A percentile compares a stretch with the other conserved stretches of the same genome.
phyloP scores from a whole-genome alignment of 169 alveolate genomes.

The Plasmodium inui region DNA sequence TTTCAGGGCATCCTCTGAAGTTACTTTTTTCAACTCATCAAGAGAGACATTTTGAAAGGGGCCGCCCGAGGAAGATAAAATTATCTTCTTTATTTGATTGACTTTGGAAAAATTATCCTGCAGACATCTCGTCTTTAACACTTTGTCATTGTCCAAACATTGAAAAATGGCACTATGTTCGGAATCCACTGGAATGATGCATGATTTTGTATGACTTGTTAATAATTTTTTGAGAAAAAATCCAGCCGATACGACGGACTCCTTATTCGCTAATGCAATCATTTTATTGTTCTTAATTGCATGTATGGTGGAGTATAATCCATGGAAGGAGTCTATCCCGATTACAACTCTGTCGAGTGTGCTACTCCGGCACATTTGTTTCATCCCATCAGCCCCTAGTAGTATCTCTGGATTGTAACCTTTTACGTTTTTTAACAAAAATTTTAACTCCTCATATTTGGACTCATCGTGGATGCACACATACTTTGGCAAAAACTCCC shows the following conservation, averaged over 20 bases:
- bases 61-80: conserved; percentile 85
- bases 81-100: conserved; percentile 74
- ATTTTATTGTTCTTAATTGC: conserved; percentile 87
- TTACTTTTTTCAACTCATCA: conserved; percentile 70
- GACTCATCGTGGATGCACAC: conserved; percentile 76
- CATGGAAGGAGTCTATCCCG: conserved; percentile 90
- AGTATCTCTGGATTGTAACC: conserved; percentile 64
- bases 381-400: conserved; percentile 79
- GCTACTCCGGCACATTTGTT: conserved; percentile 75
- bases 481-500: conserved; percentile 77
- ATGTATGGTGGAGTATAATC: conserved; percentile 88
- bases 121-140: conserved; percentile 43
- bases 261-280: conserved; percentile 89
- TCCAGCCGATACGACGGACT: conserved; percentile 90
- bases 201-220: conserved; percentile 53
- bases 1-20: conserved; percentile 75
- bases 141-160: conserved; percentile 79
- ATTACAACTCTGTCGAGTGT: conserved; percentile 83
- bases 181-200: conserved; percentile 88
- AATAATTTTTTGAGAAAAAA: conserved; percentile 23
- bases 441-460: conserved; percentile 61
- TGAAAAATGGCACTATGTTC: conserved; percentile 91
- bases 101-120: conserved; percentile 55
- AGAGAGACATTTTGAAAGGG: conserved; percentile 79
- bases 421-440: conserved; percentile 15